Evolutionary conservation across 495 filamentous ascomycete species (phyloP).

Genomic region (Daldinia grandis): DNA sequence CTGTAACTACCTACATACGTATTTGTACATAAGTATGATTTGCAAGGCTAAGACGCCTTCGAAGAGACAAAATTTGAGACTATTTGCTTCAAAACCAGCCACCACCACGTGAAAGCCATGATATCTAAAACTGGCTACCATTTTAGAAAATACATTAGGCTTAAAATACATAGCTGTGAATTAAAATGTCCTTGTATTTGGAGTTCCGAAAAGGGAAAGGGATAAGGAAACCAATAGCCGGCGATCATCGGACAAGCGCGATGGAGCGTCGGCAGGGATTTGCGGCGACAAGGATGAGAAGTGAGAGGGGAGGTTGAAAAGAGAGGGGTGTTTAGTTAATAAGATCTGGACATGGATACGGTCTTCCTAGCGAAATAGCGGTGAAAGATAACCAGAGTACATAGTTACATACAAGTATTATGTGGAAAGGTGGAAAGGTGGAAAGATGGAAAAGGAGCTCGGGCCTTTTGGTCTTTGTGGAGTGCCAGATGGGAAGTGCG

Average conservation of each 20-base stretch:
- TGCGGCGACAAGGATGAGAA: slow-evolving; percentile 28
- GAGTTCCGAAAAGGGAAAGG: slow-evolving; percentile 42
- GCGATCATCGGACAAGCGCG: slow-evolving; percentile 48
- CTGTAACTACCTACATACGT: too few species aligned
- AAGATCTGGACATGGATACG: slow-evolving; percentile 39
- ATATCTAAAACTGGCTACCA: slow-evolving; percentile 16
- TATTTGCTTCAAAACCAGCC: slow-evolving; percentile 38
- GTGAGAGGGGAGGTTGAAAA: slow-evolving; percentile 24
- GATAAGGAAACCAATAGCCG: slow-evolving; percentile 45
- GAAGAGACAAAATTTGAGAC: slow-evolving; percentile 30
- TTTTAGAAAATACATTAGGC: slow-evolving; percentile 21
- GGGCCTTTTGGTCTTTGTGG: slow-evolving; percentile 37
- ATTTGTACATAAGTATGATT: slow-evolving; percentile 28
- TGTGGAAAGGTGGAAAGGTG: slow-evolving; percentile 8
- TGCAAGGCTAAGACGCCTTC: slow-evolving; percentile 20
- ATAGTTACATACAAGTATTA: background rate
- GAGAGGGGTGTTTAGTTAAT: slow-evolving; percentile 42
- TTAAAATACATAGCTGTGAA: slow-evolving; percentile 20
- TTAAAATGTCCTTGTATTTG: slow-evolving; percentile 10
- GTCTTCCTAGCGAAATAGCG: slow-evolving; percentile 46
- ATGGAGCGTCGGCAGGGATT: slow-evolving; percentile 42
- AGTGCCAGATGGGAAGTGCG: slow-evolving; percentile 16
- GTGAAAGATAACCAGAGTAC: slow-evolving; percentile 34
- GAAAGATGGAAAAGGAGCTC: slow-evolving; percentile 37
- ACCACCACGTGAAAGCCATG: slow-evolving; percentile 42